phyloP scores from a whole-genome alignment of 495 filamentous ascomycete genomes.

The Xylaria venustula region DNA sequence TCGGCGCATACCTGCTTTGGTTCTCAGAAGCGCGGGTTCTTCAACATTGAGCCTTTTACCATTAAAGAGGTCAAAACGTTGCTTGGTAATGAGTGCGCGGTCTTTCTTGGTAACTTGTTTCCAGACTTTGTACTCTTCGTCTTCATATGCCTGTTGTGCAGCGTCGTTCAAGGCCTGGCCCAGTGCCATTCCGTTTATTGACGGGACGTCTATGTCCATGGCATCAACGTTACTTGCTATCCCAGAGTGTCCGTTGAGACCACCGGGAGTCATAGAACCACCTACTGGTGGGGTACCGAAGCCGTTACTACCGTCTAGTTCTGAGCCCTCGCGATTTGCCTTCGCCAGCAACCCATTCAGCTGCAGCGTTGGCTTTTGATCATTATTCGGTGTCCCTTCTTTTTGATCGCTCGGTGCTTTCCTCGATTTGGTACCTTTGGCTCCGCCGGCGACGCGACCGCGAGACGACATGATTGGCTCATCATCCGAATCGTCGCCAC shows the following conservation, averaged over 20 bases:
- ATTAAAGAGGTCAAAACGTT: conserved; percentile 79
- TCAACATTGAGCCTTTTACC: conserved; percentile 82
- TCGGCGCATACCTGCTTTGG: conserved; percentile 62
- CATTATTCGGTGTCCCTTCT: conserved; percentile 73
- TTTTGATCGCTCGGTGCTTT: conserved; percentile 75
- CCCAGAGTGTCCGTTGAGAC: conserved; percentile 64
- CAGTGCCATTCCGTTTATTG: conserved; percentile 59
- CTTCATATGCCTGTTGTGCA: conserved; percentile 59
- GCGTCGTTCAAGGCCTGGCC: conserved; percentile 52
- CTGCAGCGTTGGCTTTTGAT: conserved; percentile 57
- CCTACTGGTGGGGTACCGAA: conserved; percentile 79
- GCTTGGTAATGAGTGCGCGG: conserved; percentile 77
- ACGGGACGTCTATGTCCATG: conserved; percentile 77
- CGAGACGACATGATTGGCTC: conserved; percentile 98
- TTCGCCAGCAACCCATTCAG: conserved; percentile 52
- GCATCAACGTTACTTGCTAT: conserved; percentile 70
- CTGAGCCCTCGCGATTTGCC: conserved; percentile 48
- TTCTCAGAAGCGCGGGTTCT: conserved; percentile 81
- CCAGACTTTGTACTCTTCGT: conserved; percentile 94
- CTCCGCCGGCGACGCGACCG: conserved; percentile 82
- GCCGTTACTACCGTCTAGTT: conserved; percentile 71
- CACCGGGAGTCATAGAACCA: conserved; percentile 73
- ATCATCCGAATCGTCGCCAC: conserved; percentile 88
- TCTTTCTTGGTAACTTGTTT: conserved; percentile 98
- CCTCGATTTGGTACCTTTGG: conserved; percentile 71